Percentiles rank a stretch among this genome's conserved stretches.
Evolutionary conservation across 208 protist genomes (phyloP).

Genomic region (Balamuthia mandrillaris): DNA sequence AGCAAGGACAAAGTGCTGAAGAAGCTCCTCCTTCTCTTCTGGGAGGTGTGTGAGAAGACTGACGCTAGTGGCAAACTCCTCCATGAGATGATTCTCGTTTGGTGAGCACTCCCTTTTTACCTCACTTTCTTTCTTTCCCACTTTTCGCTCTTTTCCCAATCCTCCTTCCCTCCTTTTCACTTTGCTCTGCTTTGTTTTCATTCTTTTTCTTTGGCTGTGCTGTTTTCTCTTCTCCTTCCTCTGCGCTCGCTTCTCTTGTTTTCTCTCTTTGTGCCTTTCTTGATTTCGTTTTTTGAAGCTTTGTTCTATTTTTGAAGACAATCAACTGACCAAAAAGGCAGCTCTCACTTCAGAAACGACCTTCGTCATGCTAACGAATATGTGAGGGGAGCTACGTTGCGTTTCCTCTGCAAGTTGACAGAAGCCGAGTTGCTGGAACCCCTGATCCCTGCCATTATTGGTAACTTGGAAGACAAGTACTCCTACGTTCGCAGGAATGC

Average conservation of each 20-base stretch:
- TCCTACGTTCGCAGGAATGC: constrained; percentile 96
- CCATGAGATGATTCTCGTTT: constrained; percentile 96
- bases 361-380: constrained; percentile 97
- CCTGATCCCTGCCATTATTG: constrained; percentile 87
- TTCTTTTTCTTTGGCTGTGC: neutral
- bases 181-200: neutral
- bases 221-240: neutral
- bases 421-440: constrained; percentile 94
- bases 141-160: neutral
- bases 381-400: constrained; percentile 90
- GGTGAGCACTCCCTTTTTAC: constrained; percentile 57
- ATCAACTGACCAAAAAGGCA: neutral
- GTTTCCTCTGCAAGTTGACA: constrained; percentile 95
- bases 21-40: constrained; percentile 96
- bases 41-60: constrained; percentile 94
- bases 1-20: constrained; percentile 83
- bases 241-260: too few species aligned
- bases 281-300: neutral
- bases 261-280: neutral
- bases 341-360: constrained; percentile 90
- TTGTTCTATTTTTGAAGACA: neutral
- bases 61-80: constrained; percentile 90
- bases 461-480: constrained; percentile 86
- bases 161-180: neutral
- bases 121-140: neutral